A percentile compares a stretch with the other conserved stretches of the same genome.
These are phyloP conservation scores for Metarhizium album DNA, from an alignment of 2,329 filamentous ascomycete species.

Conservation along the genomic window DNA sequence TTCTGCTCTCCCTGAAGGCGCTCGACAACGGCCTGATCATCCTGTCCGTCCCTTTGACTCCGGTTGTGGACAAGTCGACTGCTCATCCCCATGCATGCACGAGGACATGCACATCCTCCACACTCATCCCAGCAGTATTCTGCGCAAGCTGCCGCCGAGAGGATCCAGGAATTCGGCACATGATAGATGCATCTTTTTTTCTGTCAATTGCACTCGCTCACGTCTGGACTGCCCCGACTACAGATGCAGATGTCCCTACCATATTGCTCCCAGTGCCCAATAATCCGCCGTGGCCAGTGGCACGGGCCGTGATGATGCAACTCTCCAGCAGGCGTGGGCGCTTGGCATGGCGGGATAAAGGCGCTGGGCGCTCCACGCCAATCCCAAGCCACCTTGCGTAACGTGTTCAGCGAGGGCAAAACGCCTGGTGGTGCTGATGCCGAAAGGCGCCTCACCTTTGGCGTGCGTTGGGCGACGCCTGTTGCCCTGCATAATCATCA, in stretches of 20 bases:
- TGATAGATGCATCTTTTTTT: background rate
- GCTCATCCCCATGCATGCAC: background rate
- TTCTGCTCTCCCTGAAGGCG: background rate
- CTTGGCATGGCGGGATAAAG: background rate
- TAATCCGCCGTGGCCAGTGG: background rate
- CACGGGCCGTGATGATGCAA: background rate
- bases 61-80: background rate
- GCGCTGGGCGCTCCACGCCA: slow-evolving; percentile 2
- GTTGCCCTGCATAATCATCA: no score
- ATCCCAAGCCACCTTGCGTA: background rate
- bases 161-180: background rate
- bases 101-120: background rate
- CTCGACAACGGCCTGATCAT: background rate
- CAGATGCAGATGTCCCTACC: background rate
- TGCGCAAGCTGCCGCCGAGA: background rate
- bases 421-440: background rate
- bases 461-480: background rate
- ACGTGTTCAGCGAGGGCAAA: background rate
- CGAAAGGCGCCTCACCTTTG: no score
- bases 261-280: slow-evolving; percentile 4
- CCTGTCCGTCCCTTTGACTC: background rate
- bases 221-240: background rate
- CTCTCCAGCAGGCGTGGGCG: background rate
- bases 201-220: background rate
- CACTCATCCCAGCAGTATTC: background rate